phyloP scores from a whole-genome alignment of 805 yeast species.

The Yamadazyma sp. region DNA sequence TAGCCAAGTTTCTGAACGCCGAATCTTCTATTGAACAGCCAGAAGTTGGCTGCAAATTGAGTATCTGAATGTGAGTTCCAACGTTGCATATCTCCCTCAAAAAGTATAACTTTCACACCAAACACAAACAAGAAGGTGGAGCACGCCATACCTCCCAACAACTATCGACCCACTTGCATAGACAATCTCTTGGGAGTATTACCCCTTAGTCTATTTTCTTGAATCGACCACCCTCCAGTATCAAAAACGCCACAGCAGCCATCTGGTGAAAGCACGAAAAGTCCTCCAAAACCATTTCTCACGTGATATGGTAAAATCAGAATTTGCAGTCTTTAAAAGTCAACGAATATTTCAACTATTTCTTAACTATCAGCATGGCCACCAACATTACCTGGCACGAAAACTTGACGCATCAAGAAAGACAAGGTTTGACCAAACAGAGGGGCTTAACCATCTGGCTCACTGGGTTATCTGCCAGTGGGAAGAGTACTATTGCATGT shows the following conservation, averaged over 20 bases:
- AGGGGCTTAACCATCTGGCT: slow-evolving; percentile 91
- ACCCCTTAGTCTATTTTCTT: too few species aligned
- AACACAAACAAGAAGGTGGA: too few species aligned
- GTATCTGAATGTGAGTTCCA: too few species aligned
- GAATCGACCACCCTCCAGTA: too few species aligned
- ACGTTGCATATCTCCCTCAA: too few species aligned
- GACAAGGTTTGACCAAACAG: slow-evolving; percentile 70
- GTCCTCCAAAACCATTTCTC: slow-evolving; percentile 2
- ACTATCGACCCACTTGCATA: too few species aligned
- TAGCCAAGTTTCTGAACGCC: too few species aligned
- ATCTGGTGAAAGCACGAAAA: not conserved
- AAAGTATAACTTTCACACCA: too few species aligned
- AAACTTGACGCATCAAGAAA: slow-evolving; percentile 81
- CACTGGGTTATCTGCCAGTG: slow-evolving; percentile 93
- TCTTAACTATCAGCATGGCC: slow-evolving; percentile 58
- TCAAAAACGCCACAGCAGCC: slow-evolving; percentile 3
- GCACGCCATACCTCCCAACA: too few species aligned
- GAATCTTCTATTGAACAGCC: too few species aligned
- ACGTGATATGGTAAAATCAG: slow-evolving; percentile 13
- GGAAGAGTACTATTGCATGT: slow-evolving; percentile 92
- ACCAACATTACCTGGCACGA: slow-evolving; percentile 96
- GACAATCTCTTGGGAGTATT: too few species aligned
- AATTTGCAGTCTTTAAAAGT: slow-evolving; percentile 9
- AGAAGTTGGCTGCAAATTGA: too few species aligned
- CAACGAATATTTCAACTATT: not conserved